Conservation (phyloP, 257 asterid species). For the Ligustrum vulgare region DNA sequence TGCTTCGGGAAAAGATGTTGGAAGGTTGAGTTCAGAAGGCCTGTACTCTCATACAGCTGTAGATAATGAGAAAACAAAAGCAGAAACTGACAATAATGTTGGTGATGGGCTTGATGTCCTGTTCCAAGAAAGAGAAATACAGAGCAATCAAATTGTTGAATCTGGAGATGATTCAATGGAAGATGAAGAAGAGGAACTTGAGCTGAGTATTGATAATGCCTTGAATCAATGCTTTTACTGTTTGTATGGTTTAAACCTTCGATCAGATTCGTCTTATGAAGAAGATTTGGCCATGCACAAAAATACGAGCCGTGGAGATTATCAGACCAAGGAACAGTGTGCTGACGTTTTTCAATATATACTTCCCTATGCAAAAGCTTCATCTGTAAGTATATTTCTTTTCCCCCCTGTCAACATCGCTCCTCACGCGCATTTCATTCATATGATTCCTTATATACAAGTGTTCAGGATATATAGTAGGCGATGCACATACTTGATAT, state of each 20-base stretch:
- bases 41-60: conserved; percentile 31
- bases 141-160: conserved; percentile 37
- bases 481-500: conserved; percentile 22
- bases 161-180: conserved; percentile 58
- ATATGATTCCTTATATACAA: conserved; percentile 4
- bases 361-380: conserved; percentile 93
- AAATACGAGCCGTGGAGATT: conserved; percentile 93
- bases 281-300: conserved; percentile 86
- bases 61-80: conserved; percentile 39
- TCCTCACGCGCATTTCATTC: conserved; percentile 12
- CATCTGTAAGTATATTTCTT: conserved; percentile 66
- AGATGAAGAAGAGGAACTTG: conserved; percentile 90
- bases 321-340: conserved; percentile 98
- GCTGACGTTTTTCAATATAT: conserved; percentile 93
- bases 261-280: conserved; percentile 88
- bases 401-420: background rate
- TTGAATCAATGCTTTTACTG: conserved; percentile 96
- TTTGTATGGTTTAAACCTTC: conserved; percentile 84
- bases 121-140: conserved; percentile 38
- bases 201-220: conserved; percentile 78
- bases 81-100: conserved; percentile 36
- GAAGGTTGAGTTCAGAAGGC: conserved; percentile 37
- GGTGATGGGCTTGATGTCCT: conserved; percentile 33
- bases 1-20: conserved; percentile 35
- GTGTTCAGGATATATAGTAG: conserved; percentile 17